phyloP scores from a whole-genome alignment of 257 asterid genomes.

The Verbascum thapsus region DNA sequence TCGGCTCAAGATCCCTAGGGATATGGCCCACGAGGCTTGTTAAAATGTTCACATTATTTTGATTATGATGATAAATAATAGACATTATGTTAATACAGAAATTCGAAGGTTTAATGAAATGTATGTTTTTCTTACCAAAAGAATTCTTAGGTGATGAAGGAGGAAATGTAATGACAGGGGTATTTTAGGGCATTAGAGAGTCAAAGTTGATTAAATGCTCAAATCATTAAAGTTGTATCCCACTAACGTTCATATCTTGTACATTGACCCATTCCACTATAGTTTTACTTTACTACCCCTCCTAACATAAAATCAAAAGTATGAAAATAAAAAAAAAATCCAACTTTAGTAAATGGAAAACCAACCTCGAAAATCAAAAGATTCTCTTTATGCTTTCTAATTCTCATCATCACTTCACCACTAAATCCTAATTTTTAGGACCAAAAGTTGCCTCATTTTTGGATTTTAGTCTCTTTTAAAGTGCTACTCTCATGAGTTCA shows the following conservation, averaged over 20 bases:
- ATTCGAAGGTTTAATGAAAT: too few species aligned
- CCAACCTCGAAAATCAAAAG: slow-evolving; percentile 35
- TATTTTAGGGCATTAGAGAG: neutral
- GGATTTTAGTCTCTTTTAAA: neutral
- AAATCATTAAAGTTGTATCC: slow-evolving; percentile 37
- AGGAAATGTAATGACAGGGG: too few species aligned
- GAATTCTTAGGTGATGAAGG: too few species aligned
- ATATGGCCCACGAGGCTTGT: too few species aligned
- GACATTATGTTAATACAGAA: too few species aligned
- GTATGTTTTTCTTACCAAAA: too few species aligned
- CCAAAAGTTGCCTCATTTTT: neutral
- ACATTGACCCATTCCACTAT: slow-evolving; percentile 9
- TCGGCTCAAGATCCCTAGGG: too few species aligned
- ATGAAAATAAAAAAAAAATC: too few species aligned
- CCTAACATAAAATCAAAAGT: too few species aligned
- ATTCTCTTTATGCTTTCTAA: slow-evolving; percentile 25
- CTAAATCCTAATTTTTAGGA: slow-evolving; percentile 5
- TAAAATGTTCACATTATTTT: too few species aligned
- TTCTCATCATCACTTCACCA: slow-evolving; percentile 28
- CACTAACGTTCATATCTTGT: slow-evolving; percentile 30
- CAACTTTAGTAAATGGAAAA: slow-evolving; percentile 29
- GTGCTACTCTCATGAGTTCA: too few species aligned
- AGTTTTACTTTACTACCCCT: slow-evolving; percentile 26
- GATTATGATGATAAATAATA: too few species aligned
- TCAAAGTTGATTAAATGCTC: slow-evolving; percentile 30